Evolutionary conservation across 192 early-diverging fungal genomes (phyloP).

Genomic region (Spinellus fusiger): DNA sequence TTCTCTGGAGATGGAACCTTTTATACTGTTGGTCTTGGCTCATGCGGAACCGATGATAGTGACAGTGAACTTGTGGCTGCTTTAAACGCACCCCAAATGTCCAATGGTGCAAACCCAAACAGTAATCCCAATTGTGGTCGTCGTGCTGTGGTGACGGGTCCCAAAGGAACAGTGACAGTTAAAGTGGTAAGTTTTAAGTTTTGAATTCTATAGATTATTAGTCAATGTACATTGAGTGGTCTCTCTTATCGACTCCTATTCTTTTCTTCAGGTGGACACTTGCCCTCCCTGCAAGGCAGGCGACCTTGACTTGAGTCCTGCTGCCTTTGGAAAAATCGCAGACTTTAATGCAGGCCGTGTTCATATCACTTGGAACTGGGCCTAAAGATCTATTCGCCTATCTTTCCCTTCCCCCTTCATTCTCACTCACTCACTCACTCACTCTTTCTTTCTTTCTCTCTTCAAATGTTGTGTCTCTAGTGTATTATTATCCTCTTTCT

Average conservation of each 20-base stretch:
- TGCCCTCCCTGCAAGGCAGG: conserved; percentile 39
- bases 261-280: conserved; percentile 31
- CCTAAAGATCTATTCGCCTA: no score
- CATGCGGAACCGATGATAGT: conserved; percentile 43
- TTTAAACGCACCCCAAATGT: conserved; percentile 51
- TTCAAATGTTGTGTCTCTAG: no score
- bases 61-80: conserved; percentile 48
- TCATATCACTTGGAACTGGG: conserved; percentile 35
- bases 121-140: conserved; percentile 45
- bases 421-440: no score
- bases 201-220: neutral
- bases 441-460: no score
- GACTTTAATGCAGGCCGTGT: conserved; percentile 21
- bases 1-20: conserved; percentile 54
- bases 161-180: conserved; percentile 40
- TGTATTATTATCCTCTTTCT: no score
- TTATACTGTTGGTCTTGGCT: conserved; percentile 47
- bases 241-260: neutral
- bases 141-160: conserved; percentile 41
- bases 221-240: neutral
- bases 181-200: conserved; percentile 31
- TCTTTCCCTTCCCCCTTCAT: neutral
- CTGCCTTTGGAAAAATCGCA: conserved; percentile 37
- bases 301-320: conserved; percentile 41
- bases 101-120: conserved; percentile 40